Evolutionary conservation across 2,329 filamentous ascomycete genomes (phyloP), one percentile per base, ranked within the genome.

Genomic region (Paramyrothecium sp.): DNA sequence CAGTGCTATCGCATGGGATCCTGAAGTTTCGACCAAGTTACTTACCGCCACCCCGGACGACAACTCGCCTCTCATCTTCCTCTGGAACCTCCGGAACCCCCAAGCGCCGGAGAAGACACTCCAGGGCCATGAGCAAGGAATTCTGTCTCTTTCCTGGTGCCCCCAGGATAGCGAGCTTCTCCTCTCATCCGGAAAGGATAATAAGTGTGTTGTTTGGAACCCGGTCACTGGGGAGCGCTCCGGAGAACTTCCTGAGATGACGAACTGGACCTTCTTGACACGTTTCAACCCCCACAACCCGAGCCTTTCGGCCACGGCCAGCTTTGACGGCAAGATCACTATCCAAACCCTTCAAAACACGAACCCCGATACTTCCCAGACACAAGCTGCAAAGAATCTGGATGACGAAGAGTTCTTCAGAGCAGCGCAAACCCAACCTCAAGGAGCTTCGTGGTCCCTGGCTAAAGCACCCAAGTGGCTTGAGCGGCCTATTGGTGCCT

Each of bases 241-340:
- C 61, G 95, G 96, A 63, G 94, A 98, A 75, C 94, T 98, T 69
- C 93, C 94, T 4, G 92, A 97, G 67, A 93, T 96, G 55, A 97
- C 94, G n/a, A 99, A 98, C 75, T 99, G 95, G 94, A 97, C 93
- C 7, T 99, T 99, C 79, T 88, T 94, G 71, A 97, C 95, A 5
- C 86, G 89, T 60, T 98, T 96, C 83, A 93, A 97, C 72, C 95
- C 95, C 30, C 88, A 91, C 65, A 97, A 99, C 73, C 94, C 95
- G 12, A 91, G 88, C 69, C 81, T 99, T 57, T 91, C 94, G 53
- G 96, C 96, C 19, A 98, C 95, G 19, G 95, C 96, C 11, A 96
- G 94, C 2, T 98, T 98, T 64, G 95, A 99, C 69, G 95, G 96
- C 66, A 97, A 96, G 76, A 97, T 99, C 61, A 89, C 90, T 2